Evolutionary conservation across 495 filamentous ascomycete species (phyloP).

Genomic region (Lichina pygmaea): DNA sequence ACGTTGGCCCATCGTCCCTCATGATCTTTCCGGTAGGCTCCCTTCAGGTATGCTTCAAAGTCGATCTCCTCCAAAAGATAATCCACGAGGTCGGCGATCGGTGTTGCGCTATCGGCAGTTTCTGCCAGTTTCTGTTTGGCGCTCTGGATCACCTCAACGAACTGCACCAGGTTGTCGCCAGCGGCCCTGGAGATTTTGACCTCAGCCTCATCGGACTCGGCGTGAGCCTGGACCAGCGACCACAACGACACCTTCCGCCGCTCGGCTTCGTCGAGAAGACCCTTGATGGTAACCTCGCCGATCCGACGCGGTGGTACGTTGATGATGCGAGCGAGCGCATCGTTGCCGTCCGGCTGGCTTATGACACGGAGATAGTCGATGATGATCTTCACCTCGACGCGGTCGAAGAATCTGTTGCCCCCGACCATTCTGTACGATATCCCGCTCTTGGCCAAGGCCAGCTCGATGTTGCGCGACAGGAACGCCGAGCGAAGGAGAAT

Average conservation of each 20-base stretch:
- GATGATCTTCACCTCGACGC: conserved; percentile 67
- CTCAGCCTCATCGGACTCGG: conserved; percentile 38
- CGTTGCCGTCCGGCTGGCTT: conserved; percentile 66
- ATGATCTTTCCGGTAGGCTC: conserved; percentile 44
- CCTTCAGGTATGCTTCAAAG: conserved; percentile 45
- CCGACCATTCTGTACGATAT: conserved; percentile 89
- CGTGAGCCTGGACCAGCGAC: conserved; percentile 38
- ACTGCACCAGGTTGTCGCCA: conserved; percentile 33
- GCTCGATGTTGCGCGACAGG: conserved; percentile 65
- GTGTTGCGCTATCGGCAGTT: conserved; percentile 15
- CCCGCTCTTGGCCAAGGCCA: conserved; percentile 57
- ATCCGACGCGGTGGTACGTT: conserved; percentile 64
- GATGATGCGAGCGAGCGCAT: conserved; percentile 62
- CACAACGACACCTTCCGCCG: conserved; percentile 41
- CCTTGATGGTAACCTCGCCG: conserved; percentile 54
- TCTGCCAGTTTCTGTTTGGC: conserved; percentile 30
- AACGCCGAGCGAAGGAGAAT: conserved; percentile 66
- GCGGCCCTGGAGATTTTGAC: conserved; percentile 41
- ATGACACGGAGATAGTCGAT: conserved; percentile 77
- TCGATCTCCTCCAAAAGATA: conserved; percentile 45
- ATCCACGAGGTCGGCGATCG: conserved; percentile 44
- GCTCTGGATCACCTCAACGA: conserved; percentile 34
- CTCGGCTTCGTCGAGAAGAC: conserved; percentile 45
- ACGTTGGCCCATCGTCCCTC: conserved; percentile 80
- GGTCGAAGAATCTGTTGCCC: conserved; percentile 77